A percentile compares a stretch with the other conserved stretches of the same genome.
Evolutionary conservation across 2,329 filamentous ascomycete genomes (phyloP).

Genomic region (Akanthomyces muscarius): DNA sequence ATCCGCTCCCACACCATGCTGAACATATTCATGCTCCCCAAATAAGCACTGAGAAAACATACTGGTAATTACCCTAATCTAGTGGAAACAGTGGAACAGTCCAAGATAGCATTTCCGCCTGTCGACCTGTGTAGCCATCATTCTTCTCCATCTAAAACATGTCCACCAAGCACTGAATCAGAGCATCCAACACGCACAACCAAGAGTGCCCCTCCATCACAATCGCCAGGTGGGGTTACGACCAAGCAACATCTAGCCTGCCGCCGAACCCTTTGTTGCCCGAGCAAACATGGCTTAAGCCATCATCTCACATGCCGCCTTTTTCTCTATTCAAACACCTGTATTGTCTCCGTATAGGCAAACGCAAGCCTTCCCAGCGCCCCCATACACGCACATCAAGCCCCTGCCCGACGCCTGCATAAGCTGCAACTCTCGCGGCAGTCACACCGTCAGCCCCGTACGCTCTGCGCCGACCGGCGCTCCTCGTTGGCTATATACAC

Average conservation of each 20-base stretch:
- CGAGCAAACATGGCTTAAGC: not conserved
- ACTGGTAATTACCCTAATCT: not conserved
- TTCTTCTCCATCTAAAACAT: not conserved
- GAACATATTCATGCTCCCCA: too few species aligned
- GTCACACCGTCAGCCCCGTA: not conserved
- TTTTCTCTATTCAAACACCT: not conserved
- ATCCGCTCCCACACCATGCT: too few species aligned
- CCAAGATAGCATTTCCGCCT: too few species aligned
- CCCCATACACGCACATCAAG: not conserved
- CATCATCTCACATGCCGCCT: not conserved
- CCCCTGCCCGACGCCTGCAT: not conserved
- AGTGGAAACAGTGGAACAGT: not conserved
- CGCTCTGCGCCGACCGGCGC: not conserved
- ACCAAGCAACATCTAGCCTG: not conserved
- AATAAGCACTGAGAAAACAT: not conserved
- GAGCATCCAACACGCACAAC: not conserved
- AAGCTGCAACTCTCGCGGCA: not conserved
- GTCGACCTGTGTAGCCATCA: not conserved
- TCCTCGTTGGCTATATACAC: not conserved
- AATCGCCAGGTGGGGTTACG: constrained; percentile 13
- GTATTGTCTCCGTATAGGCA: not conserved
- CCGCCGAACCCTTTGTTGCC: not conserved
- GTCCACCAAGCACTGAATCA: not conserved
- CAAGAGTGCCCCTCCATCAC: constrained; percentile 6
- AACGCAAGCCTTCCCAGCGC: not conserved